Evolutionary conservation across 169 alveolate genomes (phyloP).

Genomic region (Prorocentrum cordatum): DNA sequence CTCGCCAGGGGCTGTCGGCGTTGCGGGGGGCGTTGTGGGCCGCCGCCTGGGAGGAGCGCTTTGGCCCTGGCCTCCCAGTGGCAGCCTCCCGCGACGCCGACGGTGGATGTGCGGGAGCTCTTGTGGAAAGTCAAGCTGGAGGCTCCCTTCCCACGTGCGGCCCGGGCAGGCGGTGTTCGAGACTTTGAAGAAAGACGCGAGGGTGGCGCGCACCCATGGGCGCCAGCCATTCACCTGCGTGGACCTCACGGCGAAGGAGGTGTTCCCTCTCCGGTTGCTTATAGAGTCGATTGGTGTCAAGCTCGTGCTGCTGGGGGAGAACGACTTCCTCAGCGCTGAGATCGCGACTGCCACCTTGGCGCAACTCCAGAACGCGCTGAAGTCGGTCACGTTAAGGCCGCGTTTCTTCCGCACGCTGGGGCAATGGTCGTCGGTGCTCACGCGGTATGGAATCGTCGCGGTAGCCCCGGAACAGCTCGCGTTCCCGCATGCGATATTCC

Average conservation of each 20-base stretch:
- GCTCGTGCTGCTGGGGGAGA: constrained; percentile 1
- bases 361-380: not conserved
- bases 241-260: constrained; percentile 10
- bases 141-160: not conserved
- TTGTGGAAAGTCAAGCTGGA: not conserved
- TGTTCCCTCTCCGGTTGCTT: constrained; percentile 2
- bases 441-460: not conserved
- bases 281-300: not conserved
- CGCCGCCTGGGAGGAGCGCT: too few relatives aligned
- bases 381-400: not conserved
- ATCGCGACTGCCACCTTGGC: not conserved
- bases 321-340: not conserved
- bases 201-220: not conserved
- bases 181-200: not conserved
- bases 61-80: too few relatives aligned
- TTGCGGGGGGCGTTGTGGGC: too few relatives aligned
- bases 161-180: constrained; percentile 26
- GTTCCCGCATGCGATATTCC: not conserved
- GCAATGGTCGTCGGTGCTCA: constrained; percentile 3
- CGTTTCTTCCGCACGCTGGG: constrained; percentile 9
- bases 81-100: too few relatives aligned
- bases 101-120: constrained; percentile 14
- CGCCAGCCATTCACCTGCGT: not conserved
- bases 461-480: not conserved
- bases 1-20: too few relatives aligned